These are phyloP conservation scores for Dispira simplex DNA, from an alignment of 192 early-diverging fungal species.

Conservation along the genomic window DNA sequence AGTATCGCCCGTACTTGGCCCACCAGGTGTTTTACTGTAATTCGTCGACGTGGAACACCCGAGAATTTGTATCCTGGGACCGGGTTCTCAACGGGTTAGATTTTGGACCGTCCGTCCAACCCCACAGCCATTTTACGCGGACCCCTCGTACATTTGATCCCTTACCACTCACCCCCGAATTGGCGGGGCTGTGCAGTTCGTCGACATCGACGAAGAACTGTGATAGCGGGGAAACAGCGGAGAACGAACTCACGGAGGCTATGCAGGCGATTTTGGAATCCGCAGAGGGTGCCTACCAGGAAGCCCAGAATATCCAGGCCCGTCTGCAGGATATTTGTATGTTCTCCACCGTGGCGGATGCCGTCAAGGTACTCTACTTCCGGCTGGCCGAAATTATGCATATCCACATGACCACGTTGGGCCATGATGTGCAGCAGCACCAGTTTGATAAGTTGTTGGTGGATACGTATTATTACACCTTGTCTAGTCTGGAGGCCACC, in stretches of 20 bases:
- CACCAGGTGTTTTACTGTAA: too few relatives aligned
- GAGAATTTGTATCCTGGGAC: not conserved
- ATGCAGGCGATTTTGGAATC: too few relatives aligned
- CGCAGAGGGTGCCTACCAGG: too few relatives aligned
- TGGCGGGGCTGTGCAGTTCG: not conserved
- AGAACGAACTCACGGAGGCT: too few relatives aligned
- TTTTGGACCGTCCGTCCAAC: slow-evolving; percentile 1
- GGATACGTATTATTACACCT: slow-evolving; percentile 47
- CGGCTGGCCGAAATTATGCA: slow-evolving; percentile 52
- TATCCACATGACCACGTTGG: slow-evolving; percentile 15
- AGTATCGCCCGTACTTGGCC: too few relatives aligned
- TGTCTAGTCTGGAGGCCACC: slow-evolving; percentile 49
- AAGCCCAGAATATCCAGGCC: too few relatives aligned
- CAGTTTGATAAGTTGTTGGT: slow-evolving; percentile 1
- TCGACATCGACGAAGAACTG: too few relatives aligned
- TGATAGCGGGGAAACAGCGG: too few relatives aligned
- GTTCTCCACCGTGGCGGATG: not conserved
- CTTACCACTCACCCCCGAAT: slow-evolving; percentile 4
- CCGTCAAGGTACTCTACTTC: slow-evolving; percentile 33
- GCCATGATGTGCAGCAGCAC: not conserved
- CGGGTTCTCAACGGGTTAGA: slow-evolving; percentile 8
- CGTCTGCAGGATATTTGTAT: not conserved
- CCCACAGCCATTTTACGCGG: not conserved
- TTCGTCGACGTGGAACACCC: not conserved
- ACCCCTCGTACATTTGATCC: not conserved